A percentile compares a stretch with the other conserved stretches of the same genome.
phyloP scores from a whole-genome alignment of 2,329 filamentous ascomycete genomes.

The Penicillium sp. region DNA sequence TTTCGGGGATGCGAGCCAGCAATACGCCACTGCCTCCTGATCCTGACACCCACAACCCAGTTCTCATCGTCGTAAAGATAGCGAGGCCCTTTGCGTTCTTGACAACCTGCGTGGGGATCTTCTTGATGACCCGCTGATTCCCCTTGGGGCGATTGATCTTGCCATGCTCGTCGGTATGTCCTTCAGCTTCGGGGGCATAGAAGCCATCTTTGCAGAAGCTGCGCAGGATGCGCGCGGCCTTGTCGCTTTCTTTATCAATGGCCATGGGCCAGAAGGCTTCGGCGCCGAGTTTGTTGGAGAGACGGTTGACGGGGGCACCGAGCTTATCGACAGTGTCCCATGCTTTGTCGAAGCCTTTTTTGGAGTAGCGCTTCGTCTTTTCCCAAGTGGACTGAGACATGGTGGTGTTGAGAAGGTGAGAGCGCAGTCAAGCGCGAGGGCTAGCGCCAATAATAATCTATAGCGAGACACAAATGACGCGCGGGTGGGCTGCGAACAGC shows the following conservation, averaged over 20 bases:
- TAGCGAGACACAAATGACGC: neutral
- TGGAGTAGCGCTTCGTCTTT: conserved; percentile 56
- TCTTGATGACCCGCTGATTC: conserved; percentile 71
- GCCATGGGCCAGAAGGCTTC: conserved; percentile 87
- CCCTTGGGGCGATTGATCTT: conserved; percentile 59
- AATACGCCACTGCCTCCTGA: conserved; percentile 88
- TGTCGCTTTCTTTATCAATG: conserved; percentile 87
- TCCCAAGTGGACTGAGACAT: conserved; percentile 60
- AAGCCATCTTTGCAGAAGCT: conserved; percentile 86
- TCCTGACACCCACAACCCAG: conserved; percentile 87
- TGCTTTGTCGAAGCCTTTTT: conserved; percentile 74
- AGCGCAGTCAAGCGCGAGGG: neutral
- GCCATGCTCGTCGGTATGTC: conserved; percentile 47
- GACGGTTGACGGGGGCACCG: conserved; percentile 75
- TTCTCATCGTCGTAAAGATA: conserved; percentile 95
- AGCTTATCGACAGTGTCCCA: conserved; percentile 71
- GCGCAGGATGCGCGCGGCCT: conserved; percentile 84
- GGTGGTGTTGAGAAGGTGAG: conserved; percentile 13
- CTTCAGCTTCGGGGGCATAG: conserved; percentile 61
- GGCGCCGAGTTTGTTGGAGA: conserved; percentile 79
- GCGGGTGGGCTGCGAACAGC: conserved; percentile 1
- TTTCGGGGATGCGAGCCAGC: conserved; percentile 74
- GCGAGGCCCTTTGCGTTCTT: conserved; percentile 87
- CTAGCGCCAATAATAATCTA: neutral
- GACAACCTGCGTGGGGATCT: conserved; percentile 85